Evolutionary conservation across 1,139 yeast species (phyloP), one percentile per base, ranked within the genome.

Genomic region (Magnusiomyces paraingens): DNA sequence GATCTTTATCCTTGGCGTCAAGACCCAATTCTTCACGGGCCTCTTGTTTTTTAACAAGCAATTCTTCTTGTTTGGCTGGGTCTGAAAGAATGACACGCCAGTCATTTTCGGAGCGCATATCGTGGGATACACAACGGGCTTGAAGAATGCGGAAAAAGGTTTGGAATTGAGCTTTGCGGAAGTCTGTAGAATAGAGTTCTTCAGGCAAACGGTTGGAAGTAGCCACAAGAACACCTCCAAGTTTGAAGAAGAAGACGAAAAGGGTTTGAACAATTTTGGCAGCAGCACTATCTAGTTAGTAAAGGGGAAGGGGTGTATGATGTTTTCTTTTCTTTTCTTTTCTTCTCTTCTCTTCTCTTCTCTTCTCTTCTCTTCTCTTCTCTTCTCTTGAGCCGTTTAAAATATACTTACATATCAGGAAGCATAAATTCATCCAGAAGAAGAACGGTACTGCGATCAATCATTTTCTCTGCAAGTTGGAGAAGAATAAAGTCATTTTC

Each of bases 141-240:
- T 81, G 79, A 47, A 84, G 68, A 2, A 84, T 76, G 8, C 77
- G 72, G 46, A 80, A 80, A 66, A 84, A 84, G 12, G 75, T 70
- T 53, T 77, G 73, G 66, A 84, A 83, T 50, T 80, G 81, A 6
- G 74, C 70, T 61, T 79, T 81, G 58, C 81, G 79, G 64, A 84
- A 83, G 52, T 80, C 82, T 12, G 81, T 81, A 1, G 87, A 77
- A 61, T 84, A 84, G 44, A 84, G 72, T 57, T 84, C 68, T 51
- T 84, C 87, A 0, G 90, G 91, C 15, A 84, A 68, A 62, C 85
- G 75, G 60, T 84, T 84, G 1, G 88, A 82, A 1, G 89, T 84
- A 1, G 90, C 88, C 32, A 84, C 83, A 48, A 84, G 67, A 0
- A 84, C 87, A 2, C 91, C 91, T 2, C 91, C 90, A 8, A 84